Evolutionary conservation across 2,329 filamentous ascomycete species (phyloP), one percentile per base, ranked within the genome.

Genomic region (Alternaria ethzedia): DNA sequence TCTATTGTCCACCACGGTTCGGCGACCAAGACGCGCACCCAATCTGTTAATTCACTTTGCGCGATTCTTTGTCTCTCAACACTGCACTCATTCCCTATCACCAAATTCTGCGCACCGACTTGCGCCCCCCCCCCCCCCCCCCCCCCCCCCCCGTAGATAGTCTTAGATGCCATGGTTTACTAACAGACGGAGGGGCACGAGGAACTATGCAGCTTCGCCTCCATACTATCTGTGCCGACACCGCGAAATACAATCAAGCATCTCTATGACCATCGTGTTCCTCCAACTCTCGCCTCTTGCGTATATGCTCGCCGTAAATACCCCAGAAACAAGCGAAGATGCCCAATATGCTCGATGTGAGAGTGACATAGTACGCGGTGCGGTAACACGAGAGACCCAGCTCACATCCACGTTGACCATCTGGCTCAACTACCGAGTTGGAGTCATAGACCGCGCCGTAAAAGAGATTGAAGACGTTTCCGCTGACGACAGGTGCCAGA

Each of bases 381-480:
- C 87, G 86, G 80, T 97, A 98, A 79, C 95, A 98, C 20, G 86
- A 83, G 11, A 95, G 80, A 0, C 96, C 96, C 25, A 95, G 88
- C 20, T 86, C 84, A 76, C 96, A 98, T 20, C 89, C 86, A 28
- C 90, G 86, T 69, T 93, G 89, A 20, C 93, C 93, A 45, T 88
- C 86, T 0, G 87, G 85, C 20, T 88, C 86, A 10, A 93, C 82
- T 32, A 90, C 81, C 21, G 91, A 94, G 79, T 97, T 94, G 9
- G 83, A 82, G 77, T 99, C 96, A 71, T 93, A 96, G 0, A 97
- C 89, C 2, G 73, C 82, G 52, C 96, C 96, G 77, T 98, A 99
- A 61, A 96, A 89, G 2, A 97, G 82, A 77, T 98, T 99, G 85
- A 97, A 98, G 21, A 97, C 80, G 72, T 98, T 97, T 54, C 93